Evolutionary conservation across 2,329 filamentous ascomycete species (phyloP), one percentile per base, ranked within the genome.

Genomic region (Phyllosticta ampelicida): DNA sequence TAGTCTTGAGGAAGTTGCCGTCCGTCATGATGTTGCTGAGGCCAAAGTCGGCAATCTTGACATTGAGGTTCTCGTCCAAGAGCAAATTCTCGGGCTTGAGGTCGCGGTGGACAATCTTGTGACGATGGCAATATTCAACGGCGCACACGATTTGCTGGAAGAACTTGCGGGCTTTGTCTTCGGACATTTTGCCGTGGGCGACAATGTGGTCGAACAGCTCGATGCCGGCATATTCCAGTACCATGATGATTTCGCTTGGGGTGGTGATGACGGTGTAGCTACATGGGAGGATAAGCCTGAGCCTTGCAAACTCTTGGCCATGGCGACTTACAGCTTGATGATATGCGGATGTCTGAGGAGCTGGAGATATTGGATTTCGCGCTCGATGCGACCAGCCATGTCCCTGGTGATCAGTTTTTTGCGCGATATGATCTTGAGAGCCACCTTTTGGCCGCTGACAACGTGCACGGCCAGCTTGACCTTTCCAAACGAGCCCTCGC

Each of bases 21-120:
- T 99, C 94, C 0, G 94, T 97, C 94, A 99, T 99, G 75, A 99
- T 99, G 71, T 99, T 99, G 77, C 92, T 97, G 59, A 99, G 79
- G 60, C 94, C 94, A 65, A 99, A 99, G 74, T 99, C 94, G 67
- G 94, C 94, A 75, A 99, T 99, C 78, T 99, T 99, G 74, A 99
- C 92, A 67, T 99, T 96, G 69, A 96, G 86, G 60, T 95, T 86
- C 63, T 95, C 89, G 74, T 99, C 94, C 55, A 99, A 84, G 50
- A 99, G 82, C 53, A 99, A 77, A 70, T 99, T 99, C 78, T 99
- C 94, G 9, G 94, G 94, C 73, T 99, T 99, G 62, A 99, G 77
- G 72, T 99, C 94, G 71, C 94, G 87, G 74, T 99, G 94, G 48
- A 97, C 94, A 68, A 99, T 97, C 77, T 97, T 97, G 78, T 99